Percentiles rank a stretch among this genome's conserved stretches.
Conservation (phyloP, 2,329 filamentous ascomycete species). For the Fusarium illudens region DNA sequence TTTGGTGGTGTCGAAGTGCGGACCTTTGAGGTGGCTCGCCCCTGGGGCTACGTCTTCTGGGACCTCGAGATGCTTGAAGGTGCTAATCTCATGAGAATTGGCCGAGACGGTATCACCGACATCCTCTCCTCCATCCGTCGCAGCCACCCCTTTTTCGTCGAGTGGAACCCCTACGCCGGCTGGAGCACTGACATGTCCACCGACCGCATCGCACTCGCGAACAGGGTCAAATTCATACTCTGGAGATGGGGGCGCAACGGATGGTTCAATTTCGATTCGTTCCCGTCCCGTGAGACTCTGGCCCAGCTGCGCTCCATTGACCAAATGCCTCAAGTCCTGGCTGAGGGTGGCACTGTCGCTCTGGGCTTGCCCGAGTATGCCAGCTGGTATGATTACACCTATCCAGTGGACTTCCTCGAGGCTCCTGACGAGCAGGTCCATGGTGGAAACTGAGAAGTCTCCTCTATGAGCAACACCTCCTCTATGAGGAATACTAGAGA, state of each 20-base stretch:
- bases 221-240: no score
- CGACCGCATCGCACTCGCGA: background rate
- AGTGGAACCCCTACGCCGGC: background rate
- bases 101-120: background rate
- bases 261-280: no score
- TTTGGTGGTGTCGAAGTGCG: background rate
- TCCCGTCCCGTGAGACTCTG: no score
- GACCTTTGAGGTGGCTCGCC: background rate
- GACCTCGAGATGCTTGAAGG: conserved; percentile 14
- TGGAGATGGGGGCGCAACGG: no score
- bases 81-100: background rate
- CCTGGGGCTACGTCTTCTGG: conserved; percentile 23
- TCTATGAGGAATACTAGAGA: background rate
- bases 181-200: background rate
- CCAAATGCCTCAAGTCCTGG: no score
- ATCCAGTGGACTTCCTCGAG: no score
- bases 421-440: background rate
- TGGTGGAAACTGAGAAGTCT: background rate
- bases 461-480: background rate
- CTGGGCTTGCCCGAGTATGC: no score
- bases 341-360: no score
- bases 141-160: background rate
- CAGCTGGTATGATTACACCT: no score
- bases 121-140: background rate
- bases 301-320: no score